phyloP scores from a whole-genome alignment of 441 rosid species.

The Arabidopsis hybrid region DNA sequence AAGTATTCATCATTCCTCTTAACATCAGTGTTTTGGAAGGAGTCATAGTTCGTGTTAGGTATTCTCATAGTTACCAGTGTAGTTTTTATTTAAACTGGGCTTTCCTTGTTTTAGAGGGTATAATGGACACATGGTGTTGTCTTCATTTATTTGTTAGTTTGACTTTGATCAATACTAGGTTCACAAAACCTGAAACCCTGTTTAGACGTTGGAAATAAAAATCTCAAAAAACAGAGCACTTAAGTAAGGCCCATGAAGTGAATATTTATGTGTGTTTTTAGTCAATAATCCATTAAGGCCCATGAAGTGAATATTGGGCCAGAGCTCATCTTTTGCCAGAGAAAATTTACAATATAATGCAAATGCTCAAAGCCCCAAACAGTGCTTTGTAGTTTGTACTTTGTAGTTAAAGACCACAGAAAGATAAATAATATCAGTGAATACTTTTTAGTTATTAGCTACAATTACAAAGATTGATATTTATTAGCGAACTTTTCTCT shows the following conservation, averaged over 20 bases:
- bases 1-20: slow-evolving; percentile 29
- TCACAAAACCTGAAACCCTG: slow-evolving; percentile 1
- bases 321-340: background rate
- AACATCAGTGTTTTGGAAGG: slow-evolving; percentile 20
- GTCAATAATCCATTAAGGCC: background rate
- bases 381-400: background rate
- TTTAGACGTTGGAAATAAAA: slow-evolving; percentile 1
- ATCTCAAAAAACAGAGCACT: background rate
- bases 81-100: slow-evolving; percentile 3
- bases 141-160: slow-evolving; percentile 2
- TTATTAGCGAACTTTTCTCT: background rate
- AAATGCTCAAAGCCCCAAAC: background rate
- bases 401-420: background rate
- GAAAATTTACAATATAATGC: background rate
- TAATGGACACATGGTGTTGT: background rate
- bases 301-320: slow-evolving; percentile 21
- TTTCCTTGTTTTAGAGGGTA: slow-evolving; percentile 13
- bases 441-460: too few relatives aligned
- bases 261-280: background rate
- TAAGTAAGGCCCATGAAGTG: background rate
- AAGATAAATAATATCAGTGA: background rate
- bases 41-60: slow-evolving; percentile 26
- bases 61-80: slow-evolving; percentile 19
- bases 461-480: too few relatives aligned
- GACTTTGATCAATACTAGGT: slow-evolving; percentile 13